Evolutionary conservation across 2,329 filamentous ascomycete species (phyloP).

Genomic region (Pseudogymnoascus sp.): DNA sequence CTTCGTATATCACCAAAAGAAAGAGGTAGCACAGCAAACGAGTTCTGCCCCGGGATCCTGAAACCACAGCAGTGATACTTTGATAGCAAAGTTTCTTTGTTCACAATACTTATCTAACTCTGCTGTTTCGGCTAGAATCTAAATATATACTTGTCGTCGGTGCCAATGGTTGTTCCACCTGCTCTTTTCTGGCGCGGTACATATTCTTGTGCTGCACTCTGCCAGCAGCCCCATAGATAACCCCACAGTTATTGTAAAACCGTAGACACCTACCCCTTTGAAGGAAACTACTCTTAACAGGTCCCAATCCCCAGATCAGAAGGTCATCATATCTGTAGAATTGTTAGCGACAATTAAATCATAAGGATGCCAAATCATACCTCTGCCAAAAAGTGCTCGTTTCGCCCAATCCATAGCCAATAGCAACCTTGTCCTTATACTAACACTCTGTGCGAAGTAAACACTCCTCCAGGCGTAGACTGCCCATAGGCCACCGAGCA

Average conservation of each 20-base stretch:
- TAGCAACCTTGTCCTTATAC: constrained; percentile 76
- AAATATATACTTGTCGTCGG: neutral
- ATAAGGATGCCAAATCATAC: constrained; percentile 38
- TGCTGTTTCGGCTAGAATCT: neutral
- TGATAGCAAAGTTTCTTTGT: neutral
- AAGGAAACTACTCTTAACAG: neutral
- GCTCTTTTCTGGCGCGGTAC: neutral
- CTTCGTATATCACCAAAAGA: neutral
- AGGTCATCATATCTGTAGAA: neutral
- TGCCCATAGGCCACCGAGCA: constrained; percentile 79
- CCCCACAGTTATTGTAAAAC: neutral
- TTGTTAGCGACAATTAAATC: neutral
- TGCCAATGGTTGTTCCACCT: neutral
- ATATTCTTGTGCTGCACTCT: neutral
- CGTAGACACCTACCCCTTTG: neutral
- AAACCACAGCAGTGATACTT: neutral
- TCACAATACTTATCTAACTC: neutral
- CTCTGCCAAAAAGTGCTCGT: constrained; percentile 87
- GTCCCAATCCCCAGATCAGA: neutral
- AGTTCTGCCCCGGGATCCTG: neutral
- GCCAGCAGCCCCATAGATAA: neutral
- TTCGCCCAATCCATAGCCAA: constrained; percentile 99
- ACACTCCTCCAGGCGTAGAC: constrained; percentile 95
- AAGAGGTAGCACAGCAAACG: neutral
- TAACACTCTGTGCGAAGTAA: constrained; percentile 97